phyloP scores from a whole-genome alignment of 768 basidiomycete species.

The Lactarius tabidus region DNA sequence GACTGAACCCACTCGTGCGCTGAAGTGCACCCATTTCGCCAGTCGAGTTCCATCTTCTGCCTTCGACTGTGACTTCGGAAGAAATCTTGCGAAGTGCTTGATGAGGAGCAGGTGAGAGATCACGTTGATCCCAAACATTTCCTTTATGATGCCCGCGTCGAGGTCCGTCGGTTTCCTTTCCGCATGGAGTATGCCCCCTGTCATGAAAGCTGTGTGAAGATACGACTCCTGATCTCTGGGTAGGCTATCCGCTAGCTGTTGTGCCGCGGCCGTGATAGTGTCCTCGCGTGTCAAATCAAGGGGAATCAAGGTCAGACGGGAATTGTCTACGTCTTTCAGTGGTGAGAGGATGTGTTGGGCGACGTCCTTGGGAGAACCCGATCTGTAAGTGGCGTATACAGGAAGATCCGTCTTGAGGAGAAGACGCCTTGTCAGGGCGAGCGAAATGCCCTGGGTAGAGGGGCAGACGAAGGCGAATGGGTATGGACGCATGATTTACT shows the following conservation, averaged over 20 bases:
- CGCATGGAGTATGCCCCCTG: slow-evolving; percentile 52
- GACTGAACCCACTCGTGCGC: slow-evolving; percentile 56
- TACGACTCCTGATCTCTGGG: slow-evolving; percentile 35
- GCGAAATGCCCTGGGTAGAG: slow-evolving; percentile 52
- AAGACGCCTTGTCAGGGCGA: slow-evolving; percentile 52
- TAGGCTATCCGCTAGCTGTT: slow-evolving; percentile 38
- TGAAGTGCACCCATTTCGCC: slow-evolving; percentile 57
- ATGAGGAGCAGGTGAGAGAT: slow-evolving; percentile 57
- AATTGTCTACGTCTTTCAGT: slow-evolving; percentile 40
- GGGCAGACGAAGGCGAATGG: slow-evolving; percentile 54
- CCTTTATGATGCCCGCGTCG: slow-evolving; percentile 37
- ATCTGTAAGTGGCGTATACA: slow-evolving; percentile 53
- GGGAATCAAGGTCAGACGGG: slow-evolving; percentile 43
- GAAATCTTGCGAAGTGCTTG: slow-evolving; percentile 59
- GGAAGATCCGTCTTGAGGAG: slow-evolving; percentile 48
- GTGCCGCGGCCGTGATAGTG: slow-evolving; percentile 47
- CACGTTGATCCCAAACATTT: slow-evolving; percentile 55
- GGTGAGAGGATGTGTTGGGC: slow-evolving; percentile 42
- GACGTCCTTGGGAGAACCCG: slow-evolving; percentile 35
- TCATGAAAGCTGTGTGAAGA: slow-evolving; percentile 52
- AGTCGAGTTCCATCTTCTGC: slow-evolving; percentile 24
- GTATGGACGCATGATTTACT: slow-evolving; percentile 18
- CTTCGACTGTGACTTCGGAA: slow-evolving; percentile 35
- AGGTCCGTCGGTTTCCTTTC: slow-evolving; percentile 51
- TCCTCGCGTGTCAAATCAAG: slow-evolving; percentile 51